Base-by-base conservation (phyloP, 257 asterid genomes). In the Cruciata laevipes region DNA sequence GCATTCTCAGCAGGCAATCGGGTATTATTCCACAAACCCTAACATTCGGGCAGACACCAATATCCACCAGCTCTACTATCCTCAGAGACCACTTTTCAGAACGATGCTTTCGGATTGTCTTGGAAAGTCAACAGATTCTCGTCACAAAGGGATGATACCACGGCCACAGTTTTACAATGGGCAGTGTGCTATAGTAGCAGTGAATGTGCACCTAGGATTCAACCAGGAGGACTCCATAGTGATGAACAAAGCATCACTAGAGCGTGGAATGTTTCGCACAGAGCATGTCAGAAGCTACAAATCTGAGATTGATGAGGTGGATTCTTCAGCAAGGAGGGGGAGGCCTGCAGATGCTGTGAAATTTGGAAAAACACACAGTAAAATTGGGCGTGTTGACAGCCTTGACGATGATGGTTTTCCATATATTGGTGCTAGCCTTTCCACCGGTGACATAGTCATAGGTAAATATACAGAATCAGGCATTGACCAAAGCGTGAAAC, bases 1-100 rank as follows among this genome's bases (percentile, higher is more conserved):
- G 81, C 97, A 94, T 83, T 90, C 97, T 57, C 97, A 94, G 55
- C 97, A 94, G 70, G 99, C 99, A 7, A 94, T 94, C 61, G 99
- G 99, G 56, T 87, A 73, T 76, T 78, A 85, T 31, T 84, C 93
- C n/a, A 79, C 95, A 70, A 94, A 90, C 73, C 85, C 96, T 5
- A 77, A 58, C 59, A 80, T 81, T 27, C 73, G 97, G 80, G 82
- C 78, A 18, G 99, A 94, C 76, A 94, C 99, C 0, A 90, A 81
- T 57, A 65, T 88, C n/a, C 96, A 94, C 73, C 92, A 83, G 37
- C 33, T 94, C 74, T 94, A 79, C 67, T 94, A 94, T 73, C 99
- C 96, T 57, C 99, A 94, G 69, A 85, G 80, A 74, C 95, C 97
- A 6, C 96, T 94, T 73, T 84, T 87, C 57, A 72, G 86, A 63